Conservation (phyloP, 2,329 filamentous ascomycete genomes). For the Hymenoscyphus albidus region DNA sequence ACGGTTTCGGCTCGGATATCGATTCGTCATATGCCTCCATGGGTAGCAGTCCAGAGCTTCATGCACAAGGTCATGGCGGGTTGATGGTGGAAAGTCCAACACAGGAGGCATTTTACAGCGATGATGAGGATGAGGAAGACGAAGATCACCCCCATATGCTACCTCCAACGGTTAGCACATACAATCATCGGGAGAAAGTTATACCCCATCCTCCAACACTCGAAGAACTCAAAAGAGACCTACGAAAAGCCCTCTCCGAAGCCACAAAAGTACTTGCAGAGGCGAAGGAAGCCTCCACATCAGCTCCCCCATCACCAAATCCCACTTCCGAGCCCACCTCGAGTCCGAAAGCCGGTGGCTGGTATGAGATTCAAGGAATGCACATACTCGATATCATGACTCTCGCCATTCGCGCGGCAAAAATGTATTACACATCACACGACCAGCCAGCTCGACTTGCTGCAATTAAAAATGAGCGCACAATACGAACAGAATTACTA, state of each 20-base stretch:
- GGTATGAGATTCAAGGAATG: constrained; percentile 86
- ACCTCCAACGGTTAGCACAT: constrained; percentile 95
- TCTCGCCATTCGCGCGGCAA: constrained; percentile 90
- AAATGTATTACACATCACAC: constrained; percentile 93
- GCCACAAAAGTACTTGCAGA: constrained; percentile 65
- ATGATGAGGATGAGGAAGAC: constrained; percentile 47
- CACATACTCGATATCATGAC: constrained; percentile 91
- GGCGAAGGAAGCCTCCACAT: constrained; percentile 39
- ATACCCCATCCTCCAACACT: constrained; percentile 82
- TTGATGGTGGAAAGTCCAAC: constrained; percentile 38
- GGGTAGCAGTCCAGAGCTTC: constrained; percentile 55
- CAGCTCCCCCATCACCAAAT: constrained; percentile 21
- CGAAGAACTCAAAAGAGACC: constrained; percentile 67
- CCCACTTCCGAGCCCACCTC: constrained; percentile 8
- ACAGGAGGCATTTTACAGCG: constrained; percentile 44
- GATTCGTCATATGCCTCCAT: constrained; percentile 60
- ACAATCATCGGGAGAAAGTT: constrained; percentile 77
- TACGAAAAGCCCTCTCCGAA: constrained; percentile 64
- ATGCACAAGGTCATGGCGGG: constrained; percentile 33
- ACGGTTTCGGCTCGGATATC: constrained; percentile 44
- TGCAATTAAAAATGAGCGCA: constrained; percentile 80
- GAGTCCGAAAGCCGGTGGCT: constrained; percentile 46
- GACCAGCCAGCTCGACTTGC: constrained; percentile 82
- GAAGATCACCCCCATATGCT: constrained; percentile 74
- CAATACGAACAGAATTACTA: constrained; percentile 79